Conservation (phyloP, 495 filamentous ascomycete genomes). For the Trichocladium antarcticum region DNA sequence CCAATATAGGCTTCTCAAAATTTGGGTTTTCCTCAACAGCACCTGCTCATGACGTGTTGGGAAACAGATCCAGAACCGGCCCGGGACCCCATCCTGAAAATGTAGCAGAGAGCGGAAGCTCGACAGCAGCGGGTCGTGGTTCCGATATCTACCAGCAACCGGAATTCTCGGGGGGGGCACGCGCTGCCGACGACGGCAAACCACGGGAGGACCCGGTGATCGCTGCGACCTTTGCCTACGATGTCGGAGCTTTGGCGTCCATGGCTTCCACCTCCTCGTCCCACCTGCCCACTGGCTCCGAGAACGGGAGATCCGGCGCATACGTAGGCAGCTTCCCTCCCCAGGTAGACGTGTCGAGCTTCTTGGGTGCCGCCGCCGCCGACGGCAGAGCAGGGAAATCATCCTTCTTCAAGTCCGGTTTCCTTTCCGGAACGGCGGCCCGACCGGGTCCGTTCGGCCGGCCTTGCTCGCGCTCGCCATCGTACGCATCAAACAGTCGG, state of each 20-base stretch:
- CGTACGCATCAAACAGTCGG: constrained; percentile 11
- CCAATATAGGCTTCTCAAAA: no score
- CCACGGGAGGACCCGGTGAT: no score
- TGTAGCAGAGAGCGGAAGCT: no score
- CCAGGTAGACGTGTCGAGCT: constrained; percentile 16
- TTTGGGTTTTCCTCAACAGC: no score
- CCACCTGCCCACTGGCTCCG: constrained; percentile 34
- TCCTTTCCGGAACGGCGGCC: constrained; percentile 4
- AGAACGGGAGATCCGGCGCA: constrained; percentile 10
- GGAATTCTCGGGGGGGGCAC: no score
- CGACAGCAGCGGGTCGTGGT: no score
- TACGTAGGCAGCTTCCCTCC: background rate
- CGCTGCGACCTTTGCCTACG: no score
- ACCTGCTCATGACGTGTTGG: no score
- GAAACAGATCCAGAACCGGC: no score
- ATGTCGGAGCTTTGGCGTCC: constrained; percentile 15
- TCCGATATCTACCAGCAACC: no score
- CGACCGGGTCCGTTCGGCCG: background rate
- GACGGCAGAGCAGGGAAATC: constrained; percentile 37
- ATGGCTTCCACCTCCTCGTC: constrained; percentile 39
- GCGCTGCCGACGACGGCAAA: no score
- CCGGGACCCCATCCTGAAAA: no score
- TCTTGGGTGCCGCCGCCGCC: constrained; percentile 13
- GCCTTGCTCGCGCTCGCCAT: constrained; percentile 2
- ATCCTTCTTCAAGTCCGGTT: constrained; percentile 16